Evolutionary conservation across 192 early-diverging fungal species (phyloP), one percentile per base, ranked within the genome.

Genomic region (Coemansia sp.): DNA sequence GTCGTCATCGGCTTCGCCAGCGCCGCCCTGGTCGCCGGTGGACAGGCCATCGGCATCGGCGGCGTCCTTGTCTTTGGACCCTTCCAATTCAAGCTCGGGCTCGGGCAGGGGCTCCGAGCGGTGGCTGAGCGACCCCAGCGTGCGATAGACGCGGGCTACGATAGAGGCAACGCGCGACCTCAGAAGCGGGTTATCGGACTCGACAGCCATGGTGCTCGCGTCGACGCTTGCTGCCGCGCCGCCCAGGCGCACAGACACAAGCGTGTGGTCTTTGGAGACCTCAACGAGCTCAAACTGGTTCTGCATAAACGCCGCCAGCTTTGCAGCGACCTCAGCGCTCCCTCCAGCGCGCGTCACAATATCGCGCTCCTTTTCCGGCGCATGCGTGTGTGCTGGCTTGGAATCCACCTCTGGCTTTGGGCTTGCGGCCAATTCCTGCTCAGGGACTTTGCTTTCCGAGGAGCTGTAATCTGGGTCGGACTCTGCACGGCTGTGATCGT

Each of bases 211-310:
- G 19, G 77, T 56, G 7, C 14, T 25, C 7, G 62, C 36, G 35
- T 70, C 60, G 30, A 80, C 54, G 13, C 48, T 23, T 6, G 71
- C 77, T 5, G 28, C 47, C 19, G 29, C 57, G 27, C 55, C 64
- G 46, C 63, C 66, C 51, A 74, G 68, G 14, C 50, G 68, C 57
- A 74, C 77, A 13, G 58, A 42, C 29, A 74, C 24, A 20, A 24
- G 34, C 58, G 56, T 60, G 30, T 50, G 42, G 58, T 68, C 62
- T 6, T 64, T 55, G 1, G 66, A 36, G 7, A 52, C 20, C 45
- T 67, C 65, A 3, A 74, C 62, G n/a, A 68, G 57, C 25, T 57
- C 27, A 32, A 80, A 80, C 62, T 80, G 77, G 54, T 80, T 71
- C 55, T 62, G 51, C 68, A 74, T 69, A 42, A 80, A 80, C 57